Percentiles rank a stretch among this genome's conserved stretches.
Conservation (phyloP, 148 eudicot genomes). For the Polygonum aviculare region DNA sequence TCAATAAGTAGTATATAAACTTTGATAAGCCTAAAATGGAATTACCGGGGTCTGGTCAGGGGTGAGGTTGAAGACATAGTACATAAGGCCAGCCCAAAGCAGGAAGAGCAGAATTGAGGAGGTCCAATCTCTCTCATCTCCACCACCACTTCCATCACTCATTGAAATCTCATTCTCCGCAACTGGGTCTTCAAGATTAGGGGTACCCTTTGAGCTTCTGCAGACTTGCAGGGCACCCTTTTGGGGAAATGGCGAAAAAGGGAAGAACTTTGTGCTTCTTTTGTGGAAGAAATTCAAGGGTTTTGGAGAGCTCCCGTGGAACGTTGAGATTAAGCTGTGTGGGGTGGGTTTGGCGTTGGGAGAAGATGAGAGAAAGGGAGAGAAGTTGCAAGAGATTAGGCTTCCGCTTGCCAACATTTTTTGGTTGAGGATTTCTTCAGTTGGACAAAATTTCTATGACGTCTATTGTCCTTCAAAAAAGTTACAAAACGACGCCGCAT, state of each 20-base stretch:
- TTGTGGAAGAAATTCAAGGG: slow-evolving; percentile 15
- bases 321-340: neutral
- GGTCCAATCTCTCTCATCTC: slow-evolving; percentile 54
- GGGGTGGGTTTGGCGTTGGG: slow-evolving; percentile 7
- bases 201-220: slow-evolving; percentile 27
- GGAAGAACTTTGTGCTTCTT: neutral
- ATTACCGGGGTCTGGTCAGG: slow-evolving; percentile 91
- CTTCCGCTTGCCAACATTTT: slow-evolving; percentile 35
- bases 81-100: slow-evolving; percentile 65
- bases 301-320: slow-evolving; percentile 6
- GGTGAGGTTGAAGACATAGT: slow-evolving; percentile 60
- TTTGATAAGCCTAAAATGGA: neutral
- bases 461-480: neutral
- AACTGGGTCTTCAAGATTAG: slow-evolving; percentile 36
- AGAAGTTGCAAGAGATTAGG: slow-evolving; percentile 58
- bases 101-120: slow-evolving; percentile 68
- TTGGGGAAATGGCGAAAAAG: slow-evolving; percentile 9
- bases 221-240: slow-evolving; percentile 27
- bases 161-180: slow-evolving; percentile 17
- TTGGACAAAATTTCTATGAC: neutral
- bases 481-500: neutral
- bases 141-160: slow-evolving; percentile 18
- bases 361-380: slow-evolving; percentile 15
- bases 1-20: neutral
- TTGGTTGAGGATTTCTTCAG: neutral